Conservation (phyloP, 768 basidiomycete genomes). For the Macrolepiota dolichaula region DNA sequence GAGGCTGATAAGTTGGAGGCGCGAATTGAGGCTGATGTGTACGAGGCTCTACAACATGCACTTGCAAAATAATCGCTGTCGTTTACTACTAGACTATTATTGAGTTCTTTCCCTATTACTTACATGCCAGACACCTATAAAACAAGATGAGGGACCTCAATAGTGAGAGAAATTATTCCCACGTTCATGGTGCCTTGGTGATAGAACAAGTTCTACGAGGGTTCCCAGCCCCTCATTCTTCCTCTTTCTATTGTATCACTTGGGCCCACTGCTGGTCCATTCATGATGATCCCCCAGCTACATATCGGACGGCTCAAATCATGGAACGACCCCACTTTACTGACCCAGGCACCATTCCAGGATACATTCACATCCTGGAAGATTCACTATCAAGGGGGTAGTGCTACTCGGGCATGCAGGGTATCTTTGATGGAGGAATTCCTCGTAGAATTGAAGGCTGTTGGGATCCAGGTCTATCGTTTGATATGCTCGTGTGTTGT, state of each 20-base stretch:
- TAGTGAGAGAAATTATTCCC: too few species aligned
- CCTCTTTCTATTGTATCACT: background rate
- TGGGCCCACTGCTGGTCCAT: background rate
- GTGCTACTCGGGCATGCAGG: background rate
- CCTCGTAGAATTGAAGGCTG: background rate
- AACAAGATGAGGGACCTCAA: background rate
- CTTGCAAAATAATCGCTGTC: conserved; percentile 39
- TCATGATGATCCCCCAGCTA: background rate
- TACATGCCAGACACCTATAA: background rate
- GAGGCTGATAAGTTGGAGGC: conserved; percentile 95
- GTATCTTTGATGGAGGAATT: background rate
- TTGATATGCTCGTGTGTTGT: background rate
- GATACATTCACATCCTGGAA: conserved; percentile 6
- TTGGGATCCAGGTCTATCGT: background rate
- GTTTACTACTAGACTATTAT: conserved; percentile 9
- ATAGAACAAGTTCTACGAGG: background rate
- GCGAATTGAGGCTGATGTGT: conserved; percentile 92
- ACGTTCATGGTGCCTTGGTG: too few species aligned
- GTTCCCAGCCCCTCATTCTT: background rate
- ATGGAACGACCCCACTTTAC: conserved; percentile 1
- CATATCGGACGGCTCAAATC: background rate
- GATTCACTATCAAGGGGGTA: background rate
- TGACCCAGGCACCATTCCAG: background rate
- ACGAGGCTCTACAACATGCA: conserved; percentile 91
- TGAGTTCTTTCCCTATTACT: background rate